Base-by-base conservation (phyloP, 164 flowering plant species). In the Akebia trifoliata region DNA sequence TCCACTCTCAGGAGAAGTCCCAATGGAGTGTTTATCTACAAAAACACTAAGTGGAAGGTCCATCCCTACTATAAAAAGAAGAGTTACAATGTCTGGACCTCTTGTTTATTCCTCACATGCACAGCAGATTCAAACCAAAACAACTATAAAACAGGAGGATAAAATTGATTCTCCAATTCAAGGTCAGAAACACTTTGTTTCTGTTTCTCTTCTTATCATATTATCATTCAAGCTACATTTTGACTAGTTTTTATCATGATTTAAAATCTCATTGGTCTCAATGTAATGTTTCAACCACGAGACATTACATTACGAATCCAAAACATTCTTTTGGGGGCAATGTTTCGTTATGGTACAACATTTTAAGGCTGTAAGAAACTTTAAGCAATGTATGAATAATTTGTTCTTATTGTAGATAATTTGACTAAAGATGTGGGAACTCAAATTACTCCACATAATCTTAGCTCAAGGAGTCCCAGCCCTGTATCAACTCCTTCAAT, bases 1-100 rank as follows among this genome's bases (percentile, higher is more conserved):
- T 51, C 97, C 97, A 7, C 67, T 81, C 6, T 90, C 97, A 57
- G 97, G 97, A 26, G 81, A 90, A 71, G 75, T 90, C 53, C 97
- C 97, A 20, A 38, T 82, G 69, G 90, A 86, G 72, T 90, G 97
- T 69, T 69, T 90, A 54, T 90, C 97, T 38, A 76, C 92, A 4
- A 86, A 81, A 69, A 75, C 94, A 18, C 72, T 81, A 0, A 82
- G 81, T 31, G 87, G 77, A 29, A 66, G 85, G 50, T 78, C 82
- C 1, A 73, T 76, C 52, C 64, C 77, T 1, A 71, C 50, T 61
- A 25, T 70, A 8, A 66, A 72, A 6, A 73, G 62, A 54, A 75
- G 78, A 61, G 64, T 71, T n/a, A 78, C 95, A 14, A 79, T 83
- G 82, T 85, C 95, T 51, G 88, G 85, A 1, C 95, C 97, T 59